Evolutionary conservation across 352 stramenopile species (phyloP), one percentile per base, ranked within the genome.

Genomic region (Pythium diclinum): DNA sequence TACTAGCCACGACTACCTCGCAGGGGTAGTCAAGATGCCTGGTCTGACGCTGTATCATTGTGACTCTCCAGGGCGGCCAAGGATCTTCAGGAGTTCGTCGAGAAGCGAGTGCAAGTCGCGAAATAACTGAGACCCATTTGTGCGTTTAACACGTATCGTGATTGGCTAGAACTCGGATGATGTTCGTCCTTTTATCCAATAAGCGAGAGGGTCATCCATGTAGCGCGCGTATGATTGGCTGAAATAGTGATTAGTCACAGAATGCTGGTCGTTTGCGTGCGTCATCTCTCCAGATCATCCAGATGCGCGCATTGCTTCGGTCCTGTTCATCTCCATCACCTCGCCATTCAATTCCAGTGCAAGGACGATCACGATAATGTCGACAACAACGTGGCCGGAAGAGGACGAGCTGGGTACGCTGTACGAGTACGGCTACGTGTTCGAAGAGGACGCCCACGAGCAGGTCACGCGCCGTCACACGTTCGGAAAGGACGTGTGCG

Each of bases 61-160:
- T 19, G 3, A 60, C 32, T 10, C 8, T 48, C 6, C 55, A 94
- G 86, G 52, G 86, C 86, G 10, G 86, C 86, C 17, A 75, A 89
- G 56, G 86, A 95, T 68, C 75, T 95, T 0, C 70, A 77, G 44
- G 81, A 91, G 59, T 95, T 92, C 55, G 79, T 95, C 30, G 69
- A 88, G 38, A 75, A 78, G 52, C 83, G 84, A 48, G 74, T 95
- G 32, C 83, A 85, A 47, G 65, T 89, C 19, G 47, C 66, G n/a
- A 73, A 73, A 54, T 67, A 53, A 44, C 32, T 6, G 21, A 42
- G 21, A 58, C n/a, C 19, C 14, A 10, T 32, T 11, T 38, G 42
- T 25, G 10, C 38, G 17, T 34, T 56, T 54, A 55, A 59, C 56
- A n/a, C 53, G 54, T 53, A 23, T 21, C 40, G 28, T 61, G 51